Percentiles rank a stretch among this genome's conserved stretches.
These are phyloP conservation scores for Pythium chondricola DNA, from an alignment of 352 stramenopile species.

Conservation along the genomic window DNA sequence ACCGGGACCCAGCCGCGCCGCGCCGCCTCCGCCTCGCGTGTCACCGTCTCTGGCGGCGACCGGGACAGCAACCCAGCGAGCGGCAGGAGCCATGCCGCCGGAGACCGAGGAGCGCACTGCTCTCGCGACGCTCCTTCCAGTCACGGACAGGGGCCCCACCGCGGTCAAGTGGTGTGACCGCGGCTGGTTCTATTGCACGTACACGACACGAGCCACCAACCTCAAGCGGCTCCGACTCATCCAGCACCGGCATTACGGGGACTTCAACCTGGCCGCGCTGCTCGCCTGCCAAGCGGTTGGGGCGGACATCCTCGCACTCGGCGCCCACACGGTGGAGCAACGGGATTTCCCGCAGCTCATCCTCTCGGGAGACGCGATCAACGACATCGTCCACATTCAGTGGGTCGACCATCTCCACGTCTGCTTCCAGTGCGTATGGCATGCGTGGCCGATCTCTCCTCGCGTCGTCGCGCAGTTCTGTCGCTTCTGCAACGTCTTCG, in stretches of 20 bases:
- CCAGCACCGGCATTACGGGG: not conserved
- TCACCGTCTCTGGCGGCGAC: not conserved
- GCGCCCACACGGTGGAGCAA: too few species aligned
- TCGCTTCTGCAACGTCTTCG: not conserved
- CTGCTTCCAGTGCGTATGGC: not conserved
- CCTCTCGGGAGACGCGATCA: too few species aligned
- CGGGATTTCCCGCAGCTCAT: too few species aligned
- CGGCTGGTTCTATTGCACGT: not conserved
- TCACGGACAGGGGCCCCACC: not conserved
- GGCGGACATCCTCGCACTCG: too few species aligned
- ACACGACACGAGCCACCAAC: not conserved
- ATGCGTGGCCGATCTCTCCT: not conserved
- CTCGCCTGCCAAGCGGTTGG: too few species aligned
- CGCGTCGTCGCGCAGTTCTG: not conserved
- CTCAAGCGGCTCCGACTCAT: not conserved
- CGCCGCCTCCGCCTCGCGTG: not conserved
- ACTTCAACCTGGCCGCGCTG: too few species aligned
- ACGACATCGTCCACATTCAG: conserved; percentile 27
- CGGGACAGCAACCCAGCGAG: too few species aligned
- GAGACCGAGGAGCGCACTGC: not conserved
- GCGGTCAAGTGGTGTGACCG: not conserved
- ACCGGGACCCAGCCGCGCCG: not conserved
- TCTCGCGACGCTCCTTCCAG: not conserved
- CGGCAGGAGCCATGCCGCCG: not conserved
- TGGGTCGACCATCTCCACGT: conserved; percentile 15